Evolutionary conservation across 805 yeast genomes (phyloP).

Genomic region (Zygosaccharomyces bailii): DNA sequence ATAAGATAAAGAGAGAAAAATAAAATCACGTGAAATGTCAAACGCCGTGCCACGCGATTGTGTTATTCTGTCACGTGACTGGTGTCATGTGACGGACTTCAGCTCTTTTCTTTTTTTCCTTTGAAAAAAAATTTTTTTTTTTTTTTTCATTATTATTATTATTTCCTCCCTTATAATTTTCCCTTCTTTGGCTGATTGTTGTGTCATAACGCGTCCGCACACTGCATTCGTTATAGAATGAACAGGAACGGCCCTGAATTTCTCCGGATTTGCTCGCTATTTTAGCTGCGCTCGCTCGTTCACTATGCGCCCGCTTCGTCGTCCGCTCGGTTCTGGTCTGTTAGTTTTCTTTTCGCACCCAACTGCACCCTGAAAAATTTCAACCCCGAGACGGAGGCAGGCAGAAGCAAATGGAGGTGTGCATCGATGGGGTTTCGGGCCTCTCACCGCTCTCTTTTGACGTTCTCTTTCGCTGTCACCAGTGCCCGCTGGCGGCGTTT

Average conservation of each 20-base stretch:
- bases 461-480: background rate
- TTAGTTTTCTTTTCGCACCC: background rate
- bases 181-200: background rate
- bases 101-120: too few relatives aligned
- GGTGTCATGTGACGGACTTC: too few relatives aligned
- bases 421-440: background rate
- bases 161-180: too few relatives aligned
- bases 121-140: too few relatives aligned
- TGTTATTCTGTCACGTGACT: too few relatives aligned
- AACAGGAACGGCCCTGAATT: too few relatives aligned
- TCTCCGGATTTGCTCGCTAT: background rate
- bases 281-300: background rate
- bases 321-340: background rate
- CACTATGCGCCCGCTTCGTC: background rate
- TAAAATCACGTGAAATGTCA: too few relatives aligned
- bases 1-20: background rate
- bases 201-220: background rate
- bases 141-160: too few relatives aligned
- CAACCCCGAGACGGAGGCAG: constrained; percentile 8
- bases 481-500: background rate
- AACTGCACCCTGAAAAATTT: constrained; percentile 22
- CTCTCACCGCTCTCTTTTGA: background rate
- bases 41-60: too few relatives aligned
- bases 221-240: too few relatives aligned
- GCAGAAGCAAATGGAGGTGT: constrained; percentile 5